Evolutionary conservation across 2,329 filamentous ascomycete species (phyloP).

Genomic region (Claviceps sp.): DNA sequence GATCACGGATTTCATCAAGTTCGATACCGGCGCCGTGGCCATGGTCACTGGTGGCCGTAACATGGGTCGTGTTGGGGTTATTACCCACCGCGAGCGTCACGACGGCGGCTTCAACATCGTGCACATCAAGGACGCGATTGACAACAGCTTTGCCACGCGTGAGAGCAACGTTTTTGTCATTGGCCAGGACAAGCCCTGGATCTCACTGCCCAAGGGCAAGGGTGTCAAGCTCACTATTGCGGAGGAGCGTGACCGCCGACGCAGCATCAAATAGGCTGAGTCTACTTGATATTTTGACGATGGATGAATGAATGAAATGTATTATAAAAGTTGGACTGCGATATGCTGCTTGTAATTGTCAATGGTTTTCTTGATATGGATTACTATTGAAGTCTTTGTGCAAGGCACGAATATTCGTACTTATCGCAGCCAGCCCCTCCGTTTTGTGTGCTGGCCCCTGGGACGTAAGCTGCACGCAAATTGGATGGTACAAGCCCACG

Average conservation of each 20-base stretch:
- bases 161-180: constrained; percentile 99
- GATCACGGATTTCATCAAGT: constrained; percentile 95
- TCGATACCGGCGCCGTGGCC: constrained; percentile 94
- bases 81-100: constrained; percentile 99
- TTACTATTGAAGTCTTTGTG: too few species aligned
- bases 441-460: too few species aligned
- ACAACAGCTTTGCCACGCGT: constrained; percentile 99
- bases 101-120: constrained; percentile 99
- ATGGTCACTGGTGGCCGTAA: constrained; percentile 99
- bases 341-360: too few species aligned
- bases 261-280: constrained; percentile 30
- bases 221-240: constrained; percentile 99
- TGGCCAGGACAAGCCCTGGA: constrained; percentile 96
- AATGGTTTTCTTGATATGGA: too few species aligned
- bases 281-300: background rate
- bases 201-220: constrained; percentile 99
- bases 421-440: too few species aligned
- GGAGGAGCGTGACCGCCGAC: constrained; percentile 94
- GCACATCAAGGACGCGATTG: constrained; percentile 99
- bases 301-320: background rate
- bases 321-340: constrained; percentile 7
- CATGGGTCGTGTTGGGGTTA: constrained; percentile 99
- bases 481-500: too few species aligned
- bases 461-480: too few species aligned
- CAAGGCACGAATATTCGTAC: too few species aligned